These are phyloP conservation scores for Talaromyces pinophilus DNA, from an alignment of 2,329 filamentous ascomycete genomes.

Conservation along the genomic window DNA sequence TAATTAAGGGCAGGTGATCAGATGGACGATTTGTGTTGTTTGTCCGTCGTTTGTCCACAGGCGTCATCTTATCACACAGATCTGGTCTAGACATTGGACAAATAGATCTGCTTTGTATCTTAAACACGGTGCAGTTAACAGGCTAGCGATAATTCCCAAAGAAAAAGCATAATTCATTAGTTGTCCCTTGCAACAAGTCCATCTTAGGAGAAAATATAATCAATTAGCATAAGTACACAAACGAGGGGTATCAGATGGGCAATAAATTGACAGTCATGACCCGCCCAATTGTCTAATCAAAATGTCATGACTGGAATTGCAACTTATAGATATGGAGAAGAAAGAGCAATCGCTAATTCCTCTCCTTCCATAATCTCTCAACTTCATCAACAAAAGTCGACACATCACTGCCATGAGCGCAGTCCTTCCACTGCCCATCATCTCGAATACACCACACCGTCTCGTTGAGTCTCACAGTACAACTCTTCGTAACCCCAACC, in stretches of 20 bases:
- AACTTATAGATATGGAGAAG: not conserved
- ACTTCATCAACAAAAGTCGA: conserved; percentile 73
- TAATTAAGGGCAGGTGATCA: not conserved
- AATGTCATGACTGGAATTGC: not conserved
- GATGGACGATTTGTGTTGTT: not conserved
- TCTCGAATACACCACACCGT: conserved; percentile 84
- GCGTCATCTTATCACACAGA: not conserved
- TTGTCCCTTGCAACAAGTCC: not conserved
- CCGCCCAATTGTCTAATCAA: not conserved
- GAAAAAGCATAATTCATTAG: not conserved
- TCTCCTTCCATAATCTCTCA: conserved; percentile 63
- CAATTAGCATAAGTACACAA: not conserved
- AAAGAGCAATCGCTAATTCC: conserved; percentile 27
- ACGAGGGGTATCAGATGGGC: conserved; percentile 7
- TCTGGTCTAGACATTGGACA: not conserved
- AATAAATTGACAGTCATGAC: not conserved
- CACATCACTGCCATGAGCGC: conserved; percentile 59
- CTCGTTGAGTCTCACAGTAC: conserved; percentile 75
- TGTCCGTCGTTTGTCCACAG: not conserved
- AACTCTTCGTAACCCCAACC: conserved; percentile 69
- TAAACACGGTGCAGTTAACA: not conserved
- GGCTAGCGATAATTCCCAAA: not conserved
- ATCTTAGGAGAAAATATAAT: too few relatives aligned
- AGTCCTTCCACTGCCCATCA: conserved; percentile 75
- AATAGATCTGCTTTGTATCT: not conserved